These are phyloP conservation scores for Diaporthe ampelina DNA, from an alignment of 2,329 filamentous ascomycete species.

Conservation along the genomic window DNA sequence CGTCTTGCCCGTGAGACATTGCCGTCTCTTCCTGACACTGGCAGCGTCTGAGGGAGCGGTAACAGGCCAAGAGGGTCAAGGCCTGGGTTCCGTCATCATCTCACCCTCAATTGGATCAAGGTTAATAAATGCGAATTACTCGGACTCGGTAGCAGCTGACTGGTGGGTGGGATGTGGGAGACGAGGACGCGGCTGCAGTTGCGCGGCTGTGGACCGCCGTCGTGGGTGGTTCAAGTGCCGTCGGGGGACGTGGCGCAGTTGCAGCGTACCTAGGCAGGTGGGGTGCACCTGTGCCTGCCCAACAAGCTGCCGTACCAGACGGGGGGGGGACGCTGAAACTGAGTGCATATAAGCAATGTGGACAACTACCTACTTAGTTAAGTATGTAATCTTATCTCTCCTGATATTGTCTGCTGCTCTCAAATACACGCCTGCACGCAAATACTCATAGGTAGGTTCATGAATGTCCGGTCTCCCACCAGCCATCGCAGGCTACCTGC, in stretches of 20 bases:
- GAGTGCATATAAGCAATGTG: neutral
- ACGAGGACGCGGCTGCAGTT: conserved; percentile 30
- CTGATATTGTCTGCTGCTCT: too few species aligned
- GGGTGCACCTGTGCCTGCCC: too few species aligned
- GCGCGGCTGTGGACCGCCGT: conserved; percentile 26
- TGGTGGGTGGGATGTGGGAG: neutral
- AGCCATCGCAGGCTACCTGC: too few species aligned
- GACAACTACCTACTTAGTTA: neutral
- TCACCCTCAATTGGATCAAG: neutral
- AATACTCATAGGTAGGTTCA: too few species aligned
- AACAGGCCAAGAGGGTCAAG: neutral
- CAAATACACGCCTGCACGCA: too few species aligned
- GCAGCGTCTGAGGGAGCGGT: neutral
- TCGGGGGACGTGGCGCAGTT: conserved; percentile 5
- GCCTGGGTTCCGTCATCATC: neutral
- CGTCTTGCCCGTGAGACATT: neutral
- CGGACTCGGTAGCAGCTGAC: neutral
- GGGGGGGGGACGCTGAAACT: too few species aligned
- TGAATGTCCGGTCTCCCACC: too few species aligned
- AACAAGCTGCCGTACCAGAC: too few species aligned
- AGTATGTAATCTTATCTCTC: too few species aligned
- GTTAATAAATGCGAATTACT: neutral
- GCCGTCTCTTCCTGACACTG: neutral
- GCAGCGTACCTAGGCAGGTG: too few species aligned
- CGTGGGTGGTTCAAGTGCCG: neutral